phyloP scores from a whole-genome alignment of 2,329 filamentous ascomycete genomes.

The Colletotrichum echinochloae region DNA sequence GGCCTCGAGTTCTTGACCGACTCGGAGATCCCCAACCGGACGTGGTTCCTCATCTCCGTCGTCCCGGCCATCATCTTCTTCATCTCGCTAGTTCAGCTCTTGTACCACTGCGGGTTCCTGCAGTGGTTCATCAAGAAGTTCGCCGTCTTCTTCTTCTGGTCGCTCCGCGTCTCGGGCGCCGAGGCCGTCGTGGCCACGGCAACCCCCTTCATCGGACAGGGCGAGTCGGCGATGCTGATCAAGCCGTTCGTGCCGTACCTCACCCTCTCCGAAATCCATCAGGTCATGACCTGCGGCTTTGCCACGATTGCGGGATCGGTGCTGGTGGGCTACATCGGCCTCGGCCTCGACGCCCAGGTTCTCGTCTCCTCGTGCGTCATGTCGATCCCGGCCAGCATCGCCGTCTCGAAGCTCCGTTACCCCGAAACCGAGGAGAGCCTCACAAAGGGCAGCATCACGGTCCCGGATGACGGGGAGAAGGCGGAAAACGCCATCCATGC shows the following conservation, averaged over 20 bases:
- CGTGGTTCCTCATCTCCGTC: conserved; percentile 74
- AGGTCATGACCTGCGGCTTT: conserved; percentile 81
- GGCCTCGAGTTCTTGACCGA: conserved; percentile 74
- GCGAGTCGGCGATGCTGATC: conserved; percentile 82
- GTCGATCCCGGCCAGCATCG: conserved; percentile 80
- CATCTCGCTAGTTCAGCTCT: conserved; percentile 77
- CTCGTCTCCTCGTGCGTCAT: conserved; percentile 82
- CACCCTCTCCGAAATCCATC: conserved; percentile 78
- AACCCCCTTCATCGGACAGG: conserved; percentile 83
- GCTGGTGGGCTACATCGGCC: conserved; percentile 76
- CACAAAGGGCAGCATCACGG: conserved; percentile 74
- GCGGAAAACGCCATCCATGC: conserved; percentile 77
- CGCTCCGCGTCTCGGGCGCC: conserved; percentile 77
- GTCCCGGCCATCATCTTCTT: conserved; percentile 83
- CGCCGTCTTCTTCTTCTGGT: conserved; percentile 82
- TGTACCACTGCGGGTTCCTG: conserved; percentile 75
- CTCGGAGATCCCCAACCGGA: conserved; percentile 51
- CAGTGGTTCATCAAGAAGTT: conserved; percentile 83
- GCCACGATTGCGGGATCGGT: conserved; percentile 81
- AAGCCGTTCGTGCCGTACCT: conserved; percentile 78
- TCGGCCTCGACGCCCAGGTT: conserved; percentile 77
- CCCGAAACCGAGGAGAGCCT: conserved; percentile 80
- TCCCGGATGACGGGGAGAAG: conserved; percentile 74
- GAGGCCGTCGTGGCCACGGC: conserved; percentile 82
- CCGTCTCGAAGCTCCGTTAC: conserved; percentile 78